These are phyloP conservation scores for Pseudogymnoascus sp. DNA, from an alignment of 2,329 filamentous ascomycete genomes.

Conservation along the genomic window DNA sequence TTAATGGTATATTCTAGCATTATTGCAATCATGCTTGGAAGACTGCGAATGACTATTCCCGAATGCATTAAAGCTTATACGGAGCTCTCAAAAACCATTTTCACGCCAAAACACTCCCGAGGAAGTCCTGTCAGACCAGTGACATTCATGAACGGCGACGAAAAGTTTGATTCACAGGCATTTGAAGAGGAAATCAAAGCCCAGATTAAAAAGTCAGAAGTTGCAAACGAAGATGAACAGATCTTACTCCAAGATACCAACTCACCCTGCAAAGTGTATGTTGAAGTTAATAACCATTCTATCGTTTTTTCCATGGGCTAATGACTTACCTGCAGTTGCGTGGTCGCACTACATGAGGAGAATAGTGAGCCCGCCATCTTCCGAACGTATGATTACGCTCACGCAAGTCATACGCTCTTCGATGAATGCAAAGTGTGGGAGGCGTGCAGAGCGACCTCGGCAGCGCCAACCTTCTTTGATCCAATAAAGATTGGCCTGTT, in stretches of 20 bases:
- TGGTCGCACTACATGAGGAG: constrained; percentile 7
- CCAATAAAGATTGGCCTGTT: constrained; percentile 14
- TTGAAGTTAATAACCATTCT: neutral
- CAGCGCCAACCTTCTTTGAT: constrained; percentile 27
- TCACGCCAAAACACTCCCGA: neutral
- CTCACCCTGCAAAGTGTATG: neutral
- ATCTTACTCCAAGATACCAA: neutral
- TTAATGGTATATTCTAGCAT: constrained; percentile 19
- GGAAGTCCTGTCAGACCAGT: neutral
- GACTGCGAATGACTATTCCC: constrained; percentile 29
- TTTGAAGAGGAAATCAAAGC: neutral
- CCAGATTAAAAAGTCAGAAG: neutral
- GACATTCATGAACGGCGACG: neutral
- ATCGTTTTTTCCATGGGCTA: too few relatives aligned
- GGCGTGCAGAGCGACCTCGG: constrained; percentile 26
- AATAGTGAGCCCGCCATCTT: constrained; percentile 9
- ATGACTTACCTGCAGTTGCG: constrained; percentile 7
- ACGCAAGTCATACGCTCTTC: neutral
- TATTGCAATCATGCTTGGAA: constrained; percentile 32
- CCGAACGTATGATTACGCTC: constrained; percentile 7
- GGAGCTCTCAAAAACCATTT: constrained; percentile 9
- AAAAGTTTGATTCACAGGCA: neutral
- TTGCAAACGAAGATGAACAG: neutral
- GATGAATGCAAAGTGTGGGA: constrained; percentile 20
- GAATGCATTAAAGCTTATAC: constrained; percentile 29